Evolutionary conservation across 1,139 yeast species (phyloP), one percentile per base, ranked within the genome.

Genomic region (Magnusiomyces ingens): DNA sequence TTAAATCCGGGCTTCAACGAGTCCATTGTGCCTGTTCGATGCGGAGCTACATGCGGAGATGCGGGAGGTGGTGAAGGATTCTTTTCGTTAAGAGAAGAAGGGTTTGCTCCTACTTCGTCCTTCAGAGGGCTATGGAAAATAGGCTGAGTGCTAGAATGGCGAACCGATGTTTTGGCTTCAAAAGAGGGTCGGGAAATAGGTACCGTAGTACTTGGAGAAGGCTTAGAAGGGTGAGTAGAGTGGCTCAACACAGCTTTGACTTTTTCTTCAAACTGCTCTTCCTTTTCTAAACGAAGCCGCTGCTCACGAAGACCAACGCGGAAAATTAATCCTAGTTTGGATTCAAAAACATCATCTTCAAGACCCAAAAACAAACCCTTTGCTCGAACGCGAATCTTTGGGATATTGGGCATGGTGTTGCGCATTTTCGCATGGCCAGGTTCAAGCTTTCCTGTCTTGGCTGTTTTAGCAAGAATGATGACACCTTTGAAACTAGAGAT

Each of bases 321-420:
- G 67, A 80, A 87, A 26, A 87, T 83, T 78, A 85, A 77, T 45
- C 80, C 80, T 55, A 91, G 69, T 60, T 89, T 85, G 1, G 85
- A 70, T 68, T 91, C 99, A 66, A 93, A 89, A 4, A 94, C 89
- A 68, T 91, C 96, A 69, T 90, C 96, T 56, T 82, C 89, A 69
- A 84, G 72, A 11, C 71, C 64, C 49, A 84, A 71, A 1, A 76
- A 63, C 5, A 87, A 62, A 32, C 72, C 71, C 4, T 74, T 71
- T 0, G 90, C 70, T 51, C 67, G 72, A 12, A 89, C 51, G 11
- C 75, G 71, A 2, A 85, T 72, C 19, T 70, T 69, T 0, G 94
- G 94, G 11, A 86, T 57, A 3, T 65, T 62, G 4, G 72, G 70
- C 38, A 64, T 55, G 2, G 51, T 50, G 37, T 55, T 57, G 49